Conservation (phyloP, 1,284 basidiomycete genomes). For the Fomitopsis palustris region DNA sequence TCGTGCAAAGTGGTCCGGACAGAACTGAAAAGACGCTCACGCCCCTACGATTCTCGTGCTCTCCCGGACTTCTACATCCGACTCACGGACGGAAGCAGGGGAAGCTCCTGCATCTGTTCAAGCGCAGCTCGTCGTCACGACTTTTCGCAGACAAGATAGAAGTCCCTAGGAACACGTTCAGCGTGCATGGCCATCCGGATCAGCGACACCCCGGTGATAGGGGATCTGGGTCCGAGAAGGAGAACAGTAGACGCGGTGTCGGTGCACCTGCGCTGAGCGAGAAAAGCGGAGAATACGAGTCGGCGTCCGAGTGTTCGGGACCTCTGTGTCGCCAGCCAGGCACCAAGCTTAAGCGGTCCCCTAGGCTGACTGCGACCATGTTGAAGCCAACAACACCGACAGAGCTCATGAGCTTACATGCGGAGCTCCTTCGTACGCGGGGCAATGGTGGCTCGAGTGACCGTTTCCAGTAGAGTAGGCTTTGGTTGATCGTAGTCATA, state of each 20-base stretch:
- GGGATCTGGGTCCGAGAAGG: neutral
- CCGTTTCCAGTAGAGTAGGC: neutral
- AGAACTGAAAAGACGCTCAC: conserved; percentile 67
- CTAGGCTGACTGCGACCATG: neutral
- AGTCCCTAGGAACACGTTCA: neutral
- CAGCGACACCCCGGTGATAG: neutral
- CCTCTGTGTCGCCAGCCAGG: neutral
- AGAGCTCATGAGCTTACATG: neutral
- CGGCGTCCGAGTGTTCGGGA: neutral
- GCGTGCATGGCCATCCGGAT: neutral
- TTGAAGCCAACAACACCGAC: neutral
- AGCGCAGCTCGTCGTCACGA: conserved; percentile 61
- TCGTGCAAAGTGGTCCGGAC: conserved; percentile 54
- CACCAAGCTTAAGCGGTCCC: neutral
- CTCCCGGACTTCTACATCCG: conserved; percentile 61
- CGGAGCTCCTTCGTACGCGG: neutral
- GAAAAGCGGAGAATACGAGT: neutral
- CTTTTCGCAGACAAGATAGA: conserved; percentile 53
- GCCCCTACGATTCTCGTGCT: conserved; percentile 70
- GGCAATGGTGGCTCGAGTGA: neutral
- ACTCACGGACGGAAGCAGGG: conserved; percentile 61
- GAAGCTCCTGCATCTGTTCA: conserved; percentile 63
- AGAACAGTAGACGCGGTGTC: neutral
- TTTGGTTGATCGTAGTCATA: neutral
- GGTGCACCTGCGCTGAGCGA: neutral